A percentile compares a stretch with the other conserved stretches of the same genome.
phyloP scores from a whole-genome alignment of 2,329 filamentous ascomycete genomes.

The Scleromitrula shiraiana region DNA sequence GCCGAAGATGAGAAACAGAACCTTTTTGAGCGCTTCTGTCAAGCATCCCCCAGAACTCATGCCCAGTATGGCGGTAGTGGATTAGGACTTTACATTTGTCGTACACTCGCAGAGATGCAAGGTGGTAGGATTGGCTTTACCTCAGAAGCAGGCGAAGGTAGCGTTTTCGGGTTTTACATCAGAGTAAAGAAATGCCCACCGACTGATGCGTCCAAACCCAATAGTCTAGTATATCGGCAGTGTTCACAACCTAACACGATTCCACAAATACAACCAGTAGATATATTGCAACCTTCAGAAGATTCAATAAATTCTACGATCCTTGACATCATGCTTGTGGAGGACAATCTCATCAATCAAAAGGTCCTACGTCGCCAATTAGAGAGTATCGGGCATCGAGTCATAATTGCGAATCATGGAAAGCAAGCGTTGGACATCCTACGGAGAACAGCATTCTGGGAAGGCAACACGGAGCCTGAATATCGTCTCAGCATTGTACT shows the following conservation, averaged over 20 bases:
- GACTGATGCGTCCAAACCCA: not conserved
- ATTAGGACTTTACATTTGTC: conserved; percentile 71
- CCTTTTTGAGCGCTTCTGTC: conserved; percentile 55
- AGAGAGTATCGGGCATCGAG: conserved; percentile 49
- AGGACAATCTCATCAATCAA: conserved; percentile 64
- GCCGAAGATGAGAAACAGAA: conserved; percentile 22
- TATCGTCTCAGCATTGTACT: conserved; percentile 49
- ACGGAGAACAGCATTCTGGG: conserved; percentile 20
- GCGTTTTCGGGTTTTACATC: conserved; percentile 68
- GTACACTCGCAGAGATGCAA: conserved; percentile 70
- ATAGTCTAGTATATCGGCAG: not conserved
- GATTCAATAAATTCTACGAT: not conserved
- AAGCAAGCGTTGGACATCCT: conserved; percentile 53
- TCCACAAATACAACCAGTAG: not conserved
- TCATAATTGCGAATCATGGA: conserved; percentile 56
- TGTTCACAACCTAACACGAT: not conserved
- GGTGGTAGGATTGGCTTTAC: conserved; percentile 73
- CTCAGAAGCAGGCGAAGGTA: conserved; percentile 58
- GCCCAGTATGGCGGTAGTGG: conserved; percentile 75
- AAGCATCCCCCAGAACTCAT: conserved; percentile 73
- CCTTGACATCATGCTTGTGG: conserved; percentile 49
- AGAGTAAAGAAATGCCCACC: conserved; percentile 8
- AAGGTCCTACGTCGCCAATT: conserved; percentile 56
- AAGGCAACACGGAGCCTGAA: conserved; percentile 38
- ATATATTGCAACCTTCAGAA: not conserved